Evolutionary conservation across 2,329 filamentous ascomycete species (phyloP), one percentile per base, ranked within the genome.

Genomic region (Zelopaecilomyces penicillatus): DNA sequence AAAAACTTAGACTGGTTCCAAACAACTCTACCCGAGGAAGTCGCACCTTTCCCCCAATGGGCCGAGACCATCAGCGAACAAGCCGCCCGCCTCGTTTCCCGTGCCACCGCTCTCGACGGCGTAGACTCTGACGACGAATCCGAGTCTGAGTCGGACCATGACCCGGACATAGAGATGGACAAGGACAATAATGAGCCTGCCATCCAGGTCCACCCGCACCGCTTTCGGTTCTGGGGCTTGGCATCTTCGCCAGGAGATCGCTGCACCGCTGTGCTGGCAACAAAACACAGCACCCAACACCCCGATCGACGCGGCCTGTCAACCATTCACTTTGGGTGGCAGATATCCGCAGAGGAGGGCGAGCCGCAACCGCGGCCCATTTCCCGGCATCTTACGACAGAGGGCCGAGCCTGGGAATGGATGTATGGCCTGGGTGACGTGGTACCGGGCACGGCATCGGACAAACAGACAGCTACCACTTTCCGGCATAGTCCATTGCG

Each of bases 401-500:
- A 81, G 56, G 76, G 69, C 0, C 62, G 63, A 33, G 64, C 74
- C 37, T 80, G 76, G 69, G 72, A 79, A 49, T 77, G 73, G 68
- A 75, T 80, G 70, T 80, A 80, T 52, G 75, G 74, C 12, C 62
- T 62, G n/a, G 73, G 72, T 0, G 61, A 65, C 0, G 62, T 66
- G 2, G 69, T 77, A 3, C 63, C 67, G 0, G 73, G 70, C 4
- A 62, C 69, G 26, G 60, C 62, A 11, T 39, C 49, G 12, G 41
- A 52, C 5, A 46, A 54, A 27, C 52, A 56, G 36, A 49, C 41
- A 31, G 51, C 42, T 2, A 28, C 37, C 4, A 46, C 42, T 29
- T 1, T 47, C 28, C 49, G 49, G 26, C 46, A 57, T 9, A 58
- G 52, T 2, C 49, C 56, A 0, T 40, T 75, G 8, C 58, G 57